Base-by-base conservation (phyloP, 345 rosid species). In the Ceriops tagal region DNA sequence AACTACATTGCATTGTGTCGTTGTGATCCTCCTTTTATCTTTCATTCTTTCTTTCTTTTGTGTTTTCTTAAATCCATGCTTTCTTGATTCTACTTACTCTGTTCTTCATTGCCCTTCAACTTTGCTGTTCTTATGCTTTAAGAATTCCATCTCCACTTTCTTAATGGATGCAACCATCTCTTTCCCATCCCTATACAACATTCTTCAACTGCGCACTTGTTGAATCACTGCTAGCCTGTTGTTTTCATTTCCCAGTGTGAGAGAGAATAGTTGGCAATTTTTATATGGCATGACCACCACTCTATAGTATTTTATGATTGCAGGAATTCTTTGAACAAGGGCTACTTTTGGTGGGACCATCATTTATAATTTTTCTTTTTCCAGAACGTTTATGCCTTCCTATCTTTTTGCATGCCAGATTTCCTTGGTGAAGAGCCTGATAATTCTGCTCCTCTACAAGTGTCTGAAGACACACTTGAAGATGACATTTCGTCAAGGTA, bases 401-500 rank as follows among this genome's bases (percentile, higher is more conserved):
- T 20, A 21, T 47, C 16, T 46, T 73, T 6, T 59, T 69, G 37
- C 65, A 24, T 34, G 47, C 75, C 82, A 85, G 93, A 85, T 73
- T 74, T 87, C 68, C 84, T 77, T 62, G 87, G 51, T 75, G 87
- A 83, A 67, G 97, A 83, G 64, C 79, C 80, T 9, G 84, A 87
- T 71, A 76, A 76, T 66, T 87, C 91, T 72, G 78, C 67, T 73
- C 80, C 86, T 62, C 66, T 83, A 32, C 93, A 80, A 82, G 87
- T 64, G 34, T 76, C 84, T 69, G 97, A 92, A 83, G 93, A 88
- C 63, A 81, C 85, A 67, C 73, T 83, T 74, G 96, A 88, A 73
- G 93, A 89, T 82, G 90, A 89, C 71, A 77, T 83, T 77, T 88
- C 97, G 32, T 92, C 97, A 69, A 87, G 99, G 97, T 93, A 83